Base-by-base conservation (phyloP, 1,284 basidiomycete genomes). In the Mycosarcoma mackinlayi region DNA sequence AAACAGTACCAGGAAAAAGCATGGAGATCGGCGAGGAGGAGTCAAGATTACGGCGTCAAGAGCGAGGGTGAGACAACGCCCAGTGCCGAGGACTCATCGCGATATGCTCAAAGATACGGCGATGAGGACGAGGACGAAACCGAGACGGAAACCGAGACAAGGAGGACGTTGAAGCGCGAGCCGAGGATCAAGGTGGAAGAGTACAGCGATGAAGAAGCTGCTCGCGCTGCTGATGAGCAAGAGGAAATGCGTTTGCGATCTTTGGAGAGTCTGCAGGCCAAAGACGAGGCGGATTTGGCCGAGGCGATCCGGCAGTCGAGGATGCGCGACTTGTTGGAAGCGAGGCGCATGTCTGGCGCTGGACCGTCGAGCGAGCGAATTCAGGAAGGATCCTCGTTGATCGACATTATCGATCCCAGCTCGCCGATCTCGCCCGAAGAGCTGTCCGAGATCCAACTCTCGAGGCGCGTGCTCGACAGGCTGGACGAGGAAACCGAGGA, bases 401-500 rank as follows among this genome's bases (percentile, higher is more conserved):
- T 52, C 8, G 68, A 68, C 4, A 51, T 55, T 28, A 55, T 62
- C 14, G 58, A 64, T 49, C 69, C 75, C 2, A 63, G 60, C 8
- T 35, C 46, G 21, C 66, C 61, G 5, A 59, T 70, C 23, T 54
- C 52, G 30, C 53, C 53, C 14, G 60, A 66, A 23, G 59, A 61
- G 49, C 27, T 60, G 39, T 44, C 48, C 11, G 68, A 71, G 38
- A 57, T 73, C 10, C 51, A 65, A 46, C 33, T 68, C 42, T 62
- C 68, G 34, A 62, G 73, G 25, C 55, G 77, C 19, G 73, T 77
- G 16, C 44, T 79, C 31, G 75, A 73, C 19, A 42, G 77, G 40
- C 50, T 79, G 18, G 77, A 79, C 37, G 77, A 79, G 40, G 77
- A 79, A 59, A 79, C 77, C 11, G 77, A 79, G 45, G 77, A 79